Evolutionary conservation across 306 rosid species (phyloP), one percentile per base, ranked within the genome.

Genomic region (Pyrus betulifolia): DNA sequence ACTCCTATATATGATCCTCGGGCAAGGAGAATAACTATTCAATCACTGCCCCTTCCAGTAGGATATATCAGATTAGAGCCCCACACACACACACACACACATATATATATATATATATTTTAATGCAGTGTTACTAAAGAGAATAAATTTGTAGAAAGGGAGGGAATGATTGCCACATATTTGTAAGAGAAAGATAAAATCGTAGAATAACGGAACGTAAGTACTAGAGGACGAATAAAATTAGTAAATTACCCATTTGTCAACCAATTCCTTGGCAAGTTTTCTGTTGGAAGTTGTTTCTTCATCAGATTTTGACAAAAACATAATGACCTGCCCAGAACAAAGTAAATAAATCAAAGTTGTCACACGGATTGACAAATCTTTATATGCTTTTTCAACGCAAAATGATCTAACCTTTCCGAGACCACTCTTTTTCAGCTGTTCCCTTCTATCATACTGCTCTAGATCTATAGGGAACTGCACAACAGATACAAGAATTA

Each of bases 351-450:
- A 38, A 77, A 70, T 51, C 7, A 28, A 70, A 64, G 22, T 69
- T 78, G 55, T 54, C 74, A 62, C 35, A 61, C 55, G 0, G 55
- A 49, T 49, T 49, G 55, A 49, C 55, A 45, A 30, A 58, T 6
- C 18, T 33, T 31, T 14, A 5, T 33, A 8, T 52, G 13, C 21
- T 31, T 46, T 4, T 25, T 55, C 18, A 10, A 31, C 13, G 17
- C 14, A n/a, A 58, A 72, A 45, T 69, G 71, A 60, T 78, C 84
- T 61, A 80, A 93, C 98, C 96, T 91, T 94, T 74, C 98, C 98
- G 70, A 94, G 94, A 67, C 98, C 98, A 86, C 98, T 94, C 86
- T 76, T 87, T 90, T 91, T 94, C 93, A 94, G 88, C 81, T 94
- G 97, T 64, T 91, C 96, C 83, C 86, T 90, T 89, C 98, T 89